Conservation (phyloP, 2,329 filamentous ascomycete genomes). For the Thielaviopsis euricoi region DNA sequence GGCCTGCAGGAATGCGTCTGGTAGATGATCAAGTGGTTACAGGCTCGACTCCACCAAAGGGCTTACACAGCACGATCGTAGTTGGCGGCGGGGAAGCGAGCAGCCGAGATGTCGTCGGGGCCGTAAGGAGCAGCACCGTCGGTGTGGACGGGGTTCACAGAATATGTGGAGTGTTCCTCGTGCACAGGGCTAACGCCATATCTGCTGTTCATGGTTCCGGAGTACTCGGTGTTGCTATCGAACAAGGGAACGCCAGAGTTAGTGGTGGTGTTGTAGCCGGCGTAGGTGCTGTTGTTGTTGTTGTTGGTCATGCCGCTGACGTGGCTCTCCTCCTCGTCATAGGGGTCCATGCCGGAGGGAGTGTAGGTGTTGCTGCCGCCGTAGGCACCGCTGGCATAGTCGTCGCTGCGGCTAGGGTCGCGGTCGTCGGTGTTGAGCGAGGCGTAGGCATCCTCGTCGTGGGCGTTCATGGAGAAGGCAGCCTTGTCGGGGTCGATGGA, state of each 20-base stretch:
- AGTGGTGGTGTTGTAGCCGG: conserved; percentile 1
- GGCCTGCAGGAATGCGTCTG: background rate
- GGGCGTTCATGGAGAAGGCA: conserved; percentile 50
- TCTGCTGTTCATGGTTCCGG: conserved; percentile 12
- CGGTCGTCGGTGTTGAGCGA: conserved; percentile 42
- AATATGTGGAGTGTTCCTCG: background rate
- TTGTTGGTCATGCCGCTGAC: conserved; percentile 22
- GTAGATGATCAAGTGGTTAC: background rate
- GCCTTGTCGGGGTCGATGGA: conserved; percentile 51
- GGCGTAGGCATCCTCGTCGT: conserved; percentile 49
- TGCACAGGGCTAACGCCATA: conserved; percentile 10
- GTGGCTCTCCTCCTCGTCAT: conserved; percentile 22
- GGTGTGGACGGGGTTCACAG: background rate
- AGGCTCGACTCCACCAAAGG: background rate
- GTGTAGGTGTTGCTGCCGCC: conserved; percentile 23
- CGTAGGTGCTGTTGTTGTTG: conserved; percentile 7
- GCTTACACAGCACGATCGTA: conserved; percentile 29
- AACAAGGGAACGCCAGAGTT: conserved; percentile 20
- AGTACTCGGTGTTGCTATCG: conserved; percentile 34
- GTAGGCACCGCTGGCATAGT: conserved; percentile 19
- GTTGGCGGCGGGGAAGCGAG: conserved; percentile 35
- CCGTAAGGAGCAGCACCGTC: conserved; percentile 7
- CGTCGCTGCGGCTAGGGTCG: conserved; percentile 22
- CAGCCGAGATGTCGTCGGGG: conserved; percentile 9
- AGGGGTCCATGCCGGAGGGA: conserved; percentile 14